Percentiles rank a stretch among this genome's conserved stretches.
phyloP scores from a whole-genome alignment of 75 land plant genomes.

The Picea sitchensis region DNA sequence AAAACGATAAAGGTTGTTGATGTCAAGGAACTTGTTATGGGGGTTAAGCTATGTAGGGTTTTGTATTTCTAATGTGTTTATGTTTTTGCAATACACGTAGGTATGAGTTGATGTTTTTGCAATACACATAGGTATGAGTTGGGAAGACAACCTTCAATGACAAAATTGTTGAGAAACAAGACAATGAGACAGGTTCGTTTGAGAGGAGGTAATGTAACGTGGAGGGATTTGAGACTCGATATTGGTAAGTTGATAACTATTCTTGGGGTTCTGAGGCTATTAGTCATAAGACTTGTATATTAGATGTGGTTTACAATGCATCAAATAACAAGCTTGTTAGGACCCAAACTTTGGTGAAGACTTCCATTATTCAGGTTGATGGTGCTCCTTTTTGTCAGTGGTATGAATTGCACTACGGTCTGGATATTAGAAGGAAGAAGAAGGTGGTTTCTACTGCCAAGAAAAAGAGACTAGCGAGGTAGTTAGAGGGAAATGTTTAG shows the following conservation, averaged over 20 bases:
- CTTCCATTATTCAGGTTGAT: slow-evolving; percentile 79
- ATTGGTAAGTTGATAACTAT: slow-evolving; percentile 44
- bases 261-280: slow-evolving; percentile 87
- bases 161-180: slow-evolving; percentile 70
- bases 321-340: slow-evolving; percentile 82
- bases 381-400: slow-evolving; percentile 75
- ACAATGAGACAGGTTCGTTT: slow-evolving; percentile 63
- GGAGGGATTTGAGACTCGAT: slow-evolving; percentile 69
- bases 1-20: too few relatives aligned
- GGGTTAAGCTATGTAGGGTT: background rate
- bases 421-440: slow-evolving; percentile 76
- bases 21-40: too few relatives aligned
- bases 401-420: slow-evolving; percentile 68
- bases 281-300: slow-evolving; percentile 61
- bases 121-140: slow-evolving; percentile 20
- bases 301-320: slow-evolving; percentile 81
- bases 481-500: background rate
- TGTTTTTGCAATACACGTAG: too few relatives aligned
- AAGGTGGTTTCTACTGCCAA: slow-evolving; percentile 37
- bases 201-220: slow-evolving; percentile 72
- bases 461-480: slow-evolving; percentile 27
- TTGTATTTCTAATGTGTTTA: background rate
- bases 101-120: slow-evolving; percentile 23
- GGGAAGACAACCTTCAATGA: slow-evolving; percentile 74
- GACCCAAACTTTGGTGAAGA: slow-evolving; percentile 75